Evolutionary conservation across 2,329 filamentous ascomycete genomes (phyloP), one percentile per base, ranked within the genome.

Genomic region (Colletotrichum plurivorum): DNA sequence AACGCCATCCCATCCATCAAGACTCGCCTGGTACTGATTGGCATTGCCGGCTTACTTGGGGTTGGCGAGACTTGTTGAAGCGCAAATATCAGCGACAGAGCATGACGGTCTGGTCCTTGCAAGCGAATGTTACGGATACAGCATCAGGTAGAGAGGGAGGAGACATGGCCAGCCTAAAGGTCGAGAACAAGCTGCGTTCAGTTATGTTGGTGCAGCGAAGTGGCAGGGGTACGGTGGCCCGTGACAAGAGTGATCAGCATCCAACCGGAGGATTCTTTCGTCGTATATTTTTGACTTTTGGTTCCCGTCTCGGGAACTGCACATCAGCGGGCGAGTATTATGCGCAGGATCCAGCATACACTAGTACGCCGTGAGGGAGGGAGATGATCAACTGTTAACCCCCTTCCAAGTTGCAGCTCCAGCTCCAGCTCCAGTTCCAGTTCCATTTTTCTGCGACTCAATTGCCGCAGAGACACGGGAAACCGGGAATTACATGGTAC

Each of bases 261-360:
- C 49, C 43, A 39, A 9, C 49, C 66, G 61, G 49, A 65, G 51
- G 43, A 20, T 60, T 41, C 22, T 62, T 45, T 65, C 65, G 59
- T 66, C 62, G 62, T 51, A 60, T 69, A 60, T 48, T 64, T 59
- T 68, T 64, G 48, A 58, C 48, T 65, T 55, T 41, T 10, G 54
- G 52, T 48, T 48, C 48, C 60, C 54, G 54, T 49, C 46, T 46
- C 52, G 65, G 65, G 53, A 58, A 39, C 53, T 53, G 65, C 54
- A 59, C 49, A 41, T 58, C 58, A 63, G 39, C 52, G 59, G 60
- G 60, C 60, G 48, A 58, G 45, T 52, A 31, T 45, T 45, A 46
- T 62, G 41, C 16, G 46, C 46, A 36, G 31, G 43, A 16, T n/a
- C 43, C 16, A 46, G 43, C 39, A 12, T 18, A 20, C 51, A 27